Percentiles rank a stretch among this genome's conserved stretches.
Conservation (phyloP, 2,329 filamentous ascomycete species). For the Epicoccum sorghinum region DNA sequence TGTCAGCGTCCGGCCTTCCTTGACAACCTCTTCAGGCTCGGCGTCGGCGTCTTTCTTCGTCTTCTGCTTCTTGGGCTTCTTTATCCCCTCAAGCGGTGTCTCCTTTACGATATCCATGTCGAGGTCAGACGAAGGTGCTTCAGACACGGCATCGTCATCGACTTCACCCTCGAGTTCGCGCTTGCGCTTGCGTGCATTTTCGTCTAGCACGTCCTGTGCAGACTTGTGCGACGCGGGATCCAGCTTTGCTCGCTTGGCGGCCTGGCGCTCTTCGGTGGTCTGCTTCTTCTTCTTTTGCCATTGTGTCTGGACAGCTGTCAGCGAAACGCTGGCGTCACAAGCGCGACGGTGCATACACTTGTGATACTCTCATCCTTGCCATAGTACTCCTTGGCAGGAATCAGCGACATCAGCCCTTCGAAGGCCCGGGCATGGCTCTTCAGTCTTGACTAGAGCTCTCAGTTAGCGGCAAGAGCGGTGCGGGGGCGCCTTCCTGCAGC, state of each 20-base stretch:
- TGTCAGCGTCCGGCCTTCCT: slow-evolving; percentile 46
- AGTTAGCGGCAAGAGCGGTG: slow-evolving; percentile 36
- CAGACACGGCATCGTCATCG: slow-evolving; percentile 25
- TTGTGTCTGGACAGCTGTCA: slow-evolving; percentile 69
- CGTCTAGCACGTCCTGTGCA: slow-evolving; percentile 92
- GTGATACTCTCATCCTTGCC: slow-evolving; percentile 70
- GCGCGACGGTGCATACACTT: slow-evolving; percentile 65
- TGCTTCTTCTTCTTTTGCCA: slow-evolving; percentile 97
- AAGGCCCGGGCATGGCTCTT: slow-evolving; percentile 73
- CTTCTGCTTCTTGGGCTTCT: slow-evolving; percentile 54
- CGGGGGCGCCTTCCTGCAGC: slow-evolving; percentile 29
- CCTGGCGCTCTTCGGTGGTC: slow-evolving; percentile 75
- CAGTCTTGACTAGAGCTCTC: slow-evolving; percentile 56
- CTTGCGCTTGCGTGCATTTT: slow-evolving; percentile 78
- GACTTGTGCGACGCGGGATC: slow-evolving; percentile 90
- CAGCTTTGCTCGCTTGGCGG: slow-evolving; percentile 79
- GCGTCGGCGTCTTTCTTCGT: slow-evolving; percentile 43
- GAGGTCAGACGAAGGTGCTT: slow-evolving; percentile 39
- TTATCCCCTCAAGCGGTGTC: slow-evolving; percentile 48
- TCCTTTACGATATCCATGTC: slow-evolving; percentile 46
- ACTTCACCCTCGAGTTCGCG: slow-evolving; percentile 67
- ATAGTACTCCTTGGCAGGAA: slow-evolving; percentile 90
- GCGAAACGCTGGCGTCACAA: slow-evolving; percentile 12
- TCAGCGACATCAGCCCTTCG: slow-evolving; percentile 83
- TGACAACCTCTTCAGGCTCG: slow-evolving; percentile 28